These are phyloP conservation scores for Elaphomyces granulatus DNA, from an alignment of 495 filamentous ascomycete species.

Conservation along the genomic window DNA sequence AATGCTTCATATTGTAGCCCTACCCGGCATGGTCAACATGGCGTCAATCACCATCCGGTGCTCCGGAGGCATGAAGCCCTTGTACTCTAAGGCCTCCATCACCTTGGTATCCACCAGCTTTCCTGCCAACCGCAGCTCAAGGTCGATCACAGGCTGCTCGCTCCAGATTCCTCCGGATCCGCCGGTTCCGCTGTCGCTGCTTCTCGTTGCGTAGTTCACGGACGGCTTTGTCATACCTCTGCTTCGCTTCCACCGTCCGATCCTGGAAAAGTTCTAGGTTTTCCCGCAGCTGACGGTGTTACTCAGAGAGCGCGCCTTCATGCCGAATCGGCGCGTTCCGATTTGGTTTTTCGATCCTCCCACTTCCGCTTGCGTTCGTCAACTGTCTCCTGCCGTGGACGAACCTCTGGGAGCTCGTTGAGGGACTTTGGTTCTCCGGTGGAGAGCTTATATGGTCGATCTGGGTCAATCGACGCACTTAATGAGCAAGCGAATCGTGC, in stretches of 20 bases:
- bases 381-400: conserved; percentile 9
- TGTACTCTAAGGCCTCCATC: conserved; percentile 9
- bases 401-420: conserved; percentile 9
- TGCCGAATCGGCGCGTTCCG: background rate
- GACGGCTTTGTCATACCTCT: conserved; percentile 9
- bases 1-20: no score
- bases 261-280: conserved; percentile 1
- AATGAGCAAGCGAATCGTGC: conserved; percentile 16
- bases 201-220: conserved; percentile 13
- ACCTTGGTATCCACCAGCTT: conserved; percentile 15
- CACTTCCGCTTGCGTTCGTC: conserved; percentile 2
- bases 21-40: conserved; percentile 13
- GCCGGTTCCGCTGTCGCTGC: conserved; percentile 9
- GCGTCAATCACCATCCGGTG: conserved; percentile 15
- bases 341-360: conserved; percentile 1
- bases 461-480: conserved; percentile 16
- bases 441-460: conserved; percentile 12
- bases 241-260: conserved; percentile 11
- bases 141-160: conserved; percentile 20
- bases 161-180: conserved; percentile 15
- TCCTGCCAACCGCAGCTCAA: conserved; percentile 15
- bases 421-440: conserved; percentile 13
- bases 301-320: conserved; percentile 1
- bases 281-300: background rate
- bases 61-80: conserved; percentile 11